Conservation (phyloP, 2,329 filamentous ascomycete species). For the Ophiostoma australiae region DNA sequence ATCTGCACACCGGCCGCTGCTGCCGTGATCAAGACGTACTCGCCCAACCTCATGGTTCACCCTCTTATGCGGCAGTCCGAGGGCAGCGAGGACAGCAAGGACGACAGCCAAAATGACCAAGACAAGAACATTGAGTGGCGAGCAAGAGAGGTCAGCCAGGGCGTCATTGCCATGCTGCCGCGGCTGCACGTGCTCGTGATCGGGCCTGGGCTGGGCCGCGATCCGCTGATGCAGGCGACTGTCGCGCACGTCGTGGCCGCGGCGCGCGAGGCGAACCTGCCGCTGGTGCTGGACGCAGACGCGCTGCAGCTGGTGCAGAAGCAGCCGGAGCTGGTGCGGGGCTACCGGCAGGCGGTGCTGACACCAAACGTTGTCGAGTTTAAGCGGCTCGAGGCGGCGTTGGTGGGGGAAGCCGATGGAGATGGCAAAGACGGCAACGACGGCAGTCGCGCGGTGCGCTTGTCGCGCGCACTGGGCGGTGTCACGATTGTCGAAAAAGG, state of each 20-base stretch:
- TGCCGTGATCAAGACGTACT: conserved; percentile 93
- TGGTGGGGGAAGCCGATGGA: conserved; percentile 46
- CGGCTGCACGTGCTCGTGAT: conserved; percentile 90
- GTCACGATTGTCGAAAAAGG: conserved; percentile 94
- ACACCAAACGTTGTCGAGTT: conserved; percentile 97
- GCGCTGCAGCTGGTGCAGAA: conserved; percentile 73
- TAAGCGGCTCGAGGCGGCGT: conserved; percentile 67
- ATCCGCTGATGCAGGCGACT: conserved; percentile 83
- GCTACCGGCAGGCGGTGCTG: conserved; percentile 77
- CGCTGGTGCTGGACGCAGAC: conserved; percentile 88
- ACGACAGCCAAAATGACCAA: neutral
- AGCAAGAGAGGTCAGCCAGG: conserved; percentile 56
- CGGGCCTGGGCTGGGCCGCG: conserved; percentile 85
- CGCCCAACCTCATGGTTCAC: conserved; percentile 97
- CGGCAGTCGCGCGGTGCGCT: conserved; percentile 48
- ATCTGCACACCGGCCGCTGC: conserved; percentile 89
- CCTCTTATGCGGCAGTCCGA: conserved; percentile 76
- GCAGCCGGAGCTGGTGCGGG: conserved; percentile 69
- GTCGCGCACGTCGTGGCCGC: conserved; percentile 73
- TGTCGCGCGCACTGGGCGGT: conserved; percentile 74
- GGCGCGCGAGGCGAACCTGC: conserved; percentile 65
- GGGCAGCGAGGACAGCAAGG: neutral
- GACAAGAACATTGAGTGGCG: conserved; percentile 44
- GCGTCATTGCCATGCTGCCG: conserved; percentile 73
- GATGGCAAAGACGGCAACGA: conserved; percentile 25